Percentiles rank a stretch among this genome's conserved stretches.
phyloP scores from a whole-genome alignment of 108 stramenopile species.

The Cyclotella sp. region DNA sequence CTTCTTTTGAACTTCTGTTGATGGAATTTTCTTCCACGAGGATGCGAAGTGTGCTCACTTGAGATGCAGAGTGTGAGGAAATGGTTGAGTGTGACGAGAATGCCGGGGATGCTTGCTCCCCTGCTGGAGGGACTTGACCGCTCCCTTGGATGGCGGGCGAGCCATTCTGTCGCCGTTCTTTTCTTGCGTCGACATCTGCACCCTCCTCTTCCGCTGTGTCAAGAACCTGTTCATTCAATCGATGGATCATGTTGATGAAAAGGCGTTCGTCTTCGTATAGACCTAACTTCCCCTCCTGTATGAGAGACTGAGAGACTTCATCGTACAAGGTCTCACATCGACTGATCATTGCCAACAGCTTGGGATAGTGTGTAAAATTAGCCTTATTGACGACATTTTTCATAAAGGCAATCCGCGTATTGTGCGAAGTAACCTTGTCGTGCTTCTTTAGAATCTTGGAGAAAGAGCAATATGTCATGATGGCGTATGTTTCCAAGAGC shows the following conservation, averaged over 20 bases:
- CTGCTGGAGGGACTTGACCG: neutral
- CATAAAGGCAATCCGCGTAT: conserved; percentile 86
- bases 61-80: conserved; percentile 34
- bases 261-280: conserved; percentile 86
- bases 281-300: conserved; percentile 72
- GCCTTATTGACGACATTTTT: conserved; percentile 86
- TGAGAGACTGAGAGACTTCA: conserved; percentile 70
- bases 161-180: conserved; percentile 27
- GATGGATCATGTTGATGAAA: conserved; percentile 90
- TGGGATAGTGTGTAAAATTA: conserved; percentile 83
- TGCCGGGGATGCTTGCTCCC: conserved; percentile 13
- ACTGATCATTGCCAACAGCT: conserved; percentile 73
- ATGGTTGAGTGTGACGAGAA: conserved; percentile 21
- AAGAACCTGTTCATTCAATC: conserved; percentile 80
- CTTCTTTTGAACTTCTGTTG: conserved; percentile 45
- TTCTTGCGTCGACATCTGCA: conserved; percentile 42
- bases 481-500: conserved; percentile 96
- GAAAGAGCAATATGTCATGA: conserved; percentile 98
- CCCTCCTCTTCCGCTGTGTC: conserved; percentile 68
- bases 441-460: conserved; percentile 99
- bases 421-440: conserved; percentile 94
- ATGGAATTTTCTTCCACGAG: conserved; percentile 71
- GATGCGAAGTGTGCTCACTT: conserved; percentile 52
- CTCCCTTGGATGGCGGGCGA: neutral
- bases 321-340: conserved; percentile 72